These are phyloP conservation scores for Vinca minor DNA, from an alignment of 257 asterid species.

Conservation along the genomic window DNA sequence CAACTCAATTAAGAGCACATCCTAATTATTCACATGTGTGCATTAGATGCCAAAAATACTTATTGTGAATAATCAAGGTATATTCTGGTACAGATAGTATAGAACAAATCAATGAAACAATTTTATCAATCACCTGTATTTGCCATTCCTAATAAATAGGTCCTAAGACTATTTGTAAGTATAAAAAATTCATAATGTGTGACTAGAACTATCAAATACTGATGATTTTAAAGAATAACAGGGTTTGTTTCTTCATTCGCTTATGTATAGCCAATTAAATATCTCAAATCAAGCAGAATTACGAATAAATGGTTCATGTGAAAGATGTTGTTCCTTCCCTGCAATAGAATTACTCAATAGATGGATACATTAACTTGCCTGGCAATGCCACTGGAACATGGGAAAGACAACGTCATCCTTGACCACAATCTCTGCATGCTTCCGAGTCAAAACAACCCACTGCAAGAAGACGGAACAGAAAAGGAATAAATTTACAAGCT, in stretches of 20 bases:
- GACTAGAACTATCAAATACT: background rate
- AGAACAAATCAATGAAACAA: background rate
- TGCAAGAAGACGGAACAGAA: constrained; percentile 30
- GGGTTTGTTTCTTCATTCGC: background rate
- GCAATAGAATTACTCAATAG: background rate
- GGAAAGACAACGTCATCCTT: constrained; percentile 72
- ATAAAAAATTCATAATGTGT: background rate
- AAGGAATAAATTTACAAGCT: constrained; percentile 13
- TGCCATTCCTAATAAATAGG: background rate
- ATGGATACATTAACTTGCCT: constrained; percentile 39
- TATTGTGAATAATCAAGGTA: background rate
- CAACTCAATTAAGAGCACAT: background rate
- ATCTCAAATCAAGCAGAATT: background rate
- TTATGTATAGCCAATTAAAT: background rate
- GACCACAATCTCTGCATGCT: constrained; percentile 75
- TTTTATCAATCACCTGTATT: background rate
- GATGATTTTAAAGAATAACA: background rate
- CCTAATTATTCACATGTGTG: background rate
- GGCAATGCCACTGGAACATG: constrained; percentile 77
- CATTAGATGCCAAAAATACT: background rate
- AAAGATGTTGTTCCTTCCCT: background rate
- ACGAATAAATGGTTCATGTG: background rate
- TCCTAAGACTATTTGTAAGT: background rate
- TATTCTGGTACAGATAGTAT: background rate
- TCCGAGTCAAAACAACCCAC: constrained; percentile 95